Conservation (phyloP, 305 asterid species). For the Fraxinus nigra region DNA sequence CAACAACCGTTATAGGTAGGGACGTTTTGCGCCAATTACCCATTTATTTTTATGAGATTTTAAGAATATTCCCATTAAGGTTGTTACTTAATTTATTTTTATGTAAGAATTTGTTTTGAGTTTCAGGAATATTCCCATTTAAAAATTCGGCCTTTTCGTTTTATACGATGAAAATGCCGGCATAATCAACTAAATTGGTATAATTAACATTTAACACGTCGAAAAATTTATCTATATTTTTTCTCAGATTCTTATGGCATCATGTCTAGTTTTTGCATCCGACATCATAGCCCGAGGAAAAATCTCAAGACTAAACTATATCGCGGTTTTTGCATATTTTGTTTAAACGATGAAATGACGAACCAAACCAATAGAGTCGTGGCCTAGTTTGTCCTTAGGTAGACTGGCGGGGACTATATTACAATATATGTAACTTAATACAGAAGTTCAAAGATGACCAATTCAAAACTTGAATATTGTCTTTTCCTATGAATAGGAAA, state of each 20-base stretch:
- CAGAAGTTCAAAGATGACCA: background rate
- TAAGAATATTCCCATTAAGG: background rate
- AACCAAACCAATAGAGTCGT: background rate
- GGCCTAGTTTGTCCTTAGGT: background rate
- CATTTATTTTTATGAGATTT: background rate
- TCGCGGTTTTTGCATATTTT: background rate
- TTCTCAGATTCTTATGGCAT: background rate
- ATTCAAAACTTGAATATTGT: background rate
- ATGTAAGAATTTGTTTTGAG: background rate
- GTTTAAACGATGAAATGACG: background rate
- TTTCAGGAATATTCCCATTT: constrained; percentile 13
- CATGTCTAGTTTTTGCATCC: background rate
- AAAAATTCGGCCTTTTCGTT: background rate
- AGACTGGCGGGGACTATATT: background rate
- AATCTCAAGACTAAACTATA: background rate
- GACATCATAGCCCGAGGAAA: background rate
- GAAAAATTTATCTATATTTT: background rate
- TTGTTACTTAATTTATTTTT: background rate
- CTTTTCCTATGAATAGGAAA: background rate
- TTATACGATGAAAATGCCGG: background rate
- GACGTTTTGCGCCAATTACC: too few species aligned
- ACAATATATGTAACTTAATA: background rate
- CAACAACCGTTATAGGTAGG: too few species aligned
- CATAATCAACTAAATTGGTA: background rate
- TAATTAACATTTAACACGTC: background rate